These are phyloP conservation scores for Citrus unshiu DNA, from an alignment of 345 rosid species.

Conservation along the genomic window DNA sequence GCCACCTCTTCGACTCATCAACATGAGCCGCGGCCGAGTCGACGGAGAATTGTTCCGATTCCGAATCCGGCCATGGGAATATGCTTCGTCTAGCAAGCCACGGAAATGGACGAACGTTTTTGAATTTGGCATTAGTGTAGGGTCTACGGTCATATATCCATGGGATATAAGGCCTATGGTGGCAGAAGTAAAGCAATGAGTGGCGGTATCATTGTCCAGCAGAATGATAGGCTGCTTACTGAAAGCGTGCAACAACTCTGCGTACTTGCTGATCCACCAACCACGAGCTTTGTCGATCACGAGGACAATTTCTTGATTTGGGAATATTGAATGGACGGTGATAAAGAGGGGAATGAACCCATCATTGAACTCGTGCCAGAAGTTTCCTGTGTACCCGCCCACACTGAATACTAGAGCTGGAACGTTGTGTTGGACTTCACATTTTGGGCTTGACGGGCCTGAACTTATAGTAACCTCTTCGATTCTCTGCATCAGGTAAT, in stretches of 20 bases:
- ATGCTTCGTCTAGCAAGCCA: slow-evolving; percentile 34
- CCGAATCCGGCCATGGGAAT: slow-evolving; percentile 2
- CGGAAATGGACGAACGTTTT: slow-evolving; percentile 37
- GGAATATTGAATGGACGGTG: slow-evolving; percentile 39
- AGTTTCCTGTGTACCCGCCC: slow-evolving; percentile 68
- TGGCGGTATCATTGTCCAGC: slow-evolving; percentile 35
- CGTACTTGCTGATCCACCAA: slow-evolving; percentile 64
- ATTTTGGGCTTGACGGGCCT: slow-evolving; percentile 20
- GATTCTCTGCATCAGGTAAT: slow-evolving; percentile 25
- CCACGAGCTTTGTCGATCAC: slow-evolving; percentile 35
- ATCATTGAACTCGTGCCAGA: slow-evolving; percentile 64
- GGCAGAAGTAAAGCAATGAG: slow-evolving; percentile 49
- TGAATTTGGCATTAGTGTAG: slow-evolving; percentile 29
- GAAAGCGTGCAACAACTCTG: slow-evolving; percentile 32
- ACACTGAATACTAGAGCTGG: slow-evolving; percentile 58
- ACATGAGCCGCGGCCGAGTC: slow-evolving; percentile 24
- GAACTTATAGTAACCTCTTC: slow-evolving; percentile 38
- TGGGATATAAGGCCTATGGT: slow-evolving; percentile 49
- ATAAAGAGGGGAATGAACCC: slow-evolving; percentile 62
- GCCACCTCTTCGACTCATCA: slow-evolving; percentile 21
- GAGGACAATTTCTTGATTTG: slow-evolving; percentile 38
- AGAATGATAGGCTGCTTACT: slow-evolving; percentile 42
- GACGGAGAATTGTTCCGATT: not conserved
- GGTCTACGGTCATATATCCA: slow-evolving; percentile 40
- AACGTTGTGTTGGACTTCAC: slow-evolving; percentile 30